Base-by-base conservation (phyloP, 1,284 basidiomycete genomes). In the Austropuccinia psidii region DNA sequence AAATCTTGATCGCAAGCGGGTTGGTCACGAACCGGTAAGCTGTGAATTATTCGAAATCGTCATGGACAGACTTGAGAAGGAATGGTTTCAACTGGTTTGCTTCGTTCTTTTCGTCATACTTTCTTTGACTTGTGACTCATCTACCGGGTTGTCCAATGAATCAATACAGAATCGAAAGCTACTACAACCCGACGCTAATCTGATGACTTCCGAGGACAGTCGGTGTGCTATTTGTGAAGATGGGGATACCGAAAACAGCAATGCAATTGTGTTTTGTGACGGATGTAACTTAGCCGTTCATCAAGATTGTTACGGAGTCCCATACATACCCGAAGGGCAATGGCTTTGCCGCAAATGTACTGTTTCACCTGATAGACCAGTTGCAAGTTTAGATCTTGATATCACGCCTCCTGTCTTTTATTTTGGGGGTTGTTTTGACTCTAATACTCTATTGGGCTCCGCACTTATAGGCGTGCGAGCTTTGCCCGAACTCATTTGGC, bases 261-360 rank as follows among this genome's bases (percentile, higher is more conserved):
- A 98, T 80, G 96, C 94, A 6, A 99, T 98, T 77, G 95, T 99
- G 19, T 99, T 98, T 80, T 99, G 96, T 81, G 96, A 99, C 80
- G 96, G 96, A 0, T 99, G 96, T 82, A 98, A 98, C 81, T 84
- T 99, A 33, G 96, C 96, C 8, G 95, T 98, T 4, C 96, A 99
- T 82, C 96, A 99, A 86, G 95, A 98, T 81, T 99, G 96, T 80
- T 99, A 99, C 80, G 96, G 96, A 39, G 93, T 99, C 4, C 96
- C 96, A 2, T 99, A 98, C 80, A 98, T 99, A 75, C 96, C 96
- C 0, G 96, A 99, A 82, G 96, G 96, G 0, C 95, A 99, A 82
- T 99, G 96, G 96, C 86, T 98, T 37, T 98, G 96, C 81, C 85
- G 96, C 68, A 98, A 98, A 81, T 99, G 96, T 80, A 98, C 93